Evolutionary conservation across 441 rosid species (phyloP).

Genomic region (Croton laevigatus): DNA sequence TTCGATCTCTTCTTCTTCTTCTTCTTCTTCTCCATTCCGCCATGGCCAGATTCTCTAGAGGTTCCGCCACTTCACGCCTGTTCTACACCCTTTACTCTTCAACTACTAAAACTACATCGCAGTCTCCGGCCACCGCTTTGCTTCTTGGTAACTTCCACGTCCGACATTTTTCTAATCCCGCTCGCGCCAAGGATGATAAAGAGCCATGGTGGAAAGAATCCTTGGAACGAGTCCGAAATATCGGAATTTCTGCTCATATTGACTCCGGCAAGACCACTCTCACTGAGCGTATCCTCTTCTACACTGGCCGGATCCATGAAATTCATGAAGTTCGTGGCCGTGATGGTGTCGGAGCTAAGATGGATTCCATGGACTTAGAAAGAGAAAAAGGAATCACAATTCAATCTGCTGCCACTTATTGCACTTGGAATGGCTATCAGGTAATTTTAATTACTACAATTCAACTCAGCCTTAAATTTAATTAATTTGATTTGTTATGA

Average conservation of each 20-base stretch:
- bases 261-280: constrained; percentile 98
- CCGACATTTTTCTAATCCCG: constrained; percentile 67
- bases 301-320: constrained; percentile 94
- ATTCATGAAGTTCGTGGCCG: constrained; percentile 96
- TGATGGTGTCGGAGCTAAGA: constrained; percentile 95
- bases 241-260: constrained; percentile 96
- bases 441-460: constrained; percentile 21
- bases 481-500: not conserved
- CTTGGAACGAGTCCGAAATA: constrained; percentile 76
- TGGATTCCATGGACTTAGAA: constrained; percentile 98
- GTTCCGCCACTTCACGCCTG: constrained; percentile 50
- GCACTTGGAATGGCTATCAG: constrained; percentile 91
- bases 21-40: no score
- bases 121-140: constrained; percentile 53
- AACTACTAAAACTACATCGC: constrained; percentile 20
- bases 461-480: no score
- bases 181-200: constrained; percentile 76
- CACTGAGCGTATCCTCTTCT: constrained; percentile 81
- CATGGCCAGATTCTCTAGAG: constrained; percentile 60
- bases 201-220: constrained; percentile 97
- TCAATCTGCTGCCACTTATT: constrained; percentile 96
- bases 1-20: constrained; percentile 28
- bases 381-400: constrained; percentile 95
- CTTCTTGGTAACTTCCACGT: constrained; percentile 48
- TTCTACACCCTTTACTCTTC: constrained; percentile 42